Evolutionary conservation across 2,329 filamentous ascomycete species (phyloP), one percentile per base, ranked within the genome.

Genomic region (Leptographium radiaticola): DNA sequence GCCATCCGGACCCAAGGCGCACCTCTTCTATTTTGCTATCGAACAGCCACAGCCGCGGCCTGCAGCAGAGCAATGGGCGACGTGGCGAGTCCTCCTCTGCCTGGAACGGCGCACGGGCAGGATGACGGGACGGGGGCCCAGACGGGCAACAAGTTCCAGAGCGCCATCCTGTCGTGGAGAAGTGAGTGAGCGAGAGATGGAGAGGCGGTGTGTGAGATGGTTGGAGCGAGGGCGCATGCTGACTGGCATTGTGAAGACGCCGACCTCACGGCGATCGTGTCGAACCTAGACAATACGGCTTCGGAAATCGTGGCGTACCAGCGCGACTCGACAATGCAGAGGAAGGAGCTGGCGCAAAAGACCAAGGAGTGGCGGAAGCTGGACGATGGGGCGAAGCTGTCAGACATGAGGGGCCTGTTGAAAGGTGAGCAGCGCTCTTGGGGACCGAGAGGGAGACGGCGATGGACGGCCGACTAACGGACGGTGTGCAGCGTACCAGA

Each of bases 271-370:
- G 82, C 79, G 30, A 80, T 97, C 59, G 81, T 95, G 57, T 85
- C 89, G 36, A 87, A 80, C 60, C 83, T 98, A 58, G 93, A 98
- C 69, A 86, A 84, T 56, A 91, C 89, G 4, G 93, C 93, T n/a
- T 91, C 90, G 12, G 93, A 97, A 63, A 89, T 98, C 58, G 89
- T 97, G 52, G 75, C 86, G 49, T 89, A 95, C 66, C 94, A 98
- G 66, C 81, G 90, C 62, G 93, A 97, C 68, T 88, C 91, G n/a
- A 86, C 95, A 6, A 84, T 96, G 0, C 91, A 98, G 67, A 80
- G 93, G 52, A 98, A 98, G 66, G 94, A 98, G 57, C 75, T 98
- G 20, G 93, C 94, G n/a, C 90, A 96, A 66, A 97, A 96, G 75
- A 98, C 93, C 1, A 98, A 98, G 65, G 91, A 97, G 63, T 98